A percentile compares a stretch with the other conserved stretches of the same genome.
These are phyloP conservation scores for Jatropha curcas DNA, from an alignment of 345 rosid genomes.

Conservation along the genomic window DNA sequence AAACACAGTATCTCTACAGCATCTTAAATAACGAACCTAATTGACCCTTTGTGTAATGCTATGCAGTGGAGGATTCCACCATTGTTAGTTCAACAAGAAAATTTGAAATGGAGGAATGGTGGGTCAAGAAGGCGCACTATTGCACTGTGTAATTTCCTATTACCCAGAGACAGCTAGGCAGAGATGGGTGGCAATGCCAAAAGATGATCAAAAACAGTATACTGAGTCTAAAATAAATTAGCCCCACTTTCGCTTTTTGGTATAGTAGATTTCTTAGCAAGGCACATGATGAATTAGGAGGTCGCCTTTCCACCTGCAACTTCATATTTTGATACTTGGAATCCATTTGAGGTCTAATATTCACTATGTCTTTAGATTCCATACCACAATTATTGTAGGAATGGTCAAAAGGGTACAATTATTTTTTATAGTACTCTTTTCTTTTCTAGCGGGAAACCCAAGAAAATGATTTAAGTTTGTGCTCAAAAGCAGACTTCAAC, in stretches of 20 bases:
- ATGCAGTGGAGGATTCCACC: conserved; percentile 17
- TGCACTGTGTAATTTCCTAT: conserved; percentile 13
- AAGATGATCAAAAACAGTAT: conserved; percentile 14
- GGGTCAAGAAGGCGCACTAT: conserved; percentile 22
- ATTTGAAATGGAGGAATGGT: conserved; percentile 18
- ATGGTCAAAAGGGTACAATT: too few species aligned
- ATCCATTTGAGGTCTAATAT: neutral
- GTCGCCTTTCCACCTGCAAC: conserved; percentile 26
- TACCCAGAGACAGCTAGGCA: conserved; percentile 22
- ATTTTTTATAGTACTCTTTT: too few species aligned
- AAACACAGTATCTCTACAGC: too few species aligned
- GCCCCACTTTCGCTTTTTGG: conserved; percentile 13
- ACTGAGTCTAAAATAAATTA: conserved; percentile 1
- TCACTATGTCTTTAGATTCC: conserved; percentile 28
- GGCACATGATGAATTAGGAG: conserved; percentile 25
- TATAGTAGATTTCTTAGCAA: conserved; percentile 25
- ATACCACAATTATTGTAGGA: conserved; percentile 19
- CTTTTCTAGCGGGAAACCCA: too few species aligned
- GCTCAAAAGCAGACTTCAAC: too few species aligned
- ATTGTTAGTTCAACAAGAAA: conserved; percentile 17
- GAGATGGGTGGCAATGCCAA: conserved; percentile 21
- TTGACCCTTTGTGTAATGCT: neutral
- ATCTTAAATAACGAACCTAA: too few species aligned
- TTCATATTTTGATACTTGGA: conserved; percentile 18
- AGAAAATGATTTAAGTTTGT: too few species aligned